Conservation (phyloP, 257 asterid species). For the Osmanthus fragrans region DNA sequence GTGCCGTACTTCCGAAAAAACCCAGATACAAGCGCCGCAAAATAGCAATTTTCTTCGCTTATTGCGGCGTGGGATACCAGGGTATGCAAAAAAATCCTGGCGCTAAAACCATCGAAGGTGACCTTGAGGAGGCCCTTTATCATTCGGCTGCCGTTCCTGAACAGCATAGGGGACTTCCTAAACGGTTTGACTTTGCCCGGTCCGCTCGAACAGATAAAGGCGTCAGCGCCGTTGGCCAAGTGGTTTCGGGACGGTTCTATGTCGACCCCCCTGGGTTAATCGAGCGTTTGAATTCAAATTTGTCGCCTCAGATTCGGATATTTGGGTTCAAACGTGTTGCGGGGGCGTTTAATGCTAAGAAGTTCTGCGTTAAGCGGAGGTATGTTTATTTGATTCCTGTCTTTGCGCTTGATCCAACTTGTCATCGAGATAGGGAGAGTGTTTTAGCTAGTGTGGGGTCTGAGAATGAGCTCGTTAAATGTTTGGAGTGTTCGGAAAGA, state of each 20-base stretch:
- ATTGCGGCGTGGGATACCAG: constrained; percentile 94
- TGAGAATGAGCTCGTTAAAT: constrained; percentile 68
- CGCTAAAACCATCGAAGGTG: constrained; percentile 97
- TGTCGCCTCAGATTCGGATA: constrained; percentile 70
- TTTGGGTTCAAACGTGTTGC: constrained; percentile 80
- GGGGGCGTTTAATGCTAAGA: constrained; percentile 78
- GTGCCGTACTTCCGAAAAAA: constrained; percentile 20
- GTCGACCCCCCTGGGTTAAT: constrained; percentile 88
- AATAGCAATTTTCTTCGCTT: constrained; percentile 84
- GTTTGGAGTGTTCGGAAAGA: constrained; percentile 85
- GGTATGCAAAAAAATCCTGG: constrained; percentile 99
- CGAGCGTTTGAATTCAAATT: constrained; percentile 62
- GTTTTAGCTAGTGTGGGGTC: constrained; percentile 82
- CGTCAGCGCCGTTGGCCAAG: constrained; percentile 96
- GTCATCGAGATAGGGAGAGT: constrained; percentile 90
- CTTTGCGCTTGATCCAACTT: constrained; percentile 78
- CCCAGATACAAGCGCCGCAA: constrained; percentile 88
- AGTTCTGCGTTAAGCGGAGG: constrained; percentile 89
- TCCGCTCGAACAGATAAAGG: constrained; percentile 95
- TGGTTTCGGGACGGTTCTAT: constrained; percentile 87
- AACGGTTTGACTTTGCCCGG: constrained; percentile 76
- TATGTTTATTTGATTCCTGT: constrained; percentile 87
- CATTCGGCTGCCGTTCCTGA: constrained; percentile 83
- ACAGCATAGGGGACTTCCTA: constrained; percentile 64
- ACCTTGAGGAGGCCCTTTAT: constrained; percentile 86